A percentile compares a stretch with the other conserved stretches of the same genome.
Evolutionary conservation across 2,329 filamentous ascomycete species (phyloP).

Genomic region (Aspergillus ruber): DNA sequence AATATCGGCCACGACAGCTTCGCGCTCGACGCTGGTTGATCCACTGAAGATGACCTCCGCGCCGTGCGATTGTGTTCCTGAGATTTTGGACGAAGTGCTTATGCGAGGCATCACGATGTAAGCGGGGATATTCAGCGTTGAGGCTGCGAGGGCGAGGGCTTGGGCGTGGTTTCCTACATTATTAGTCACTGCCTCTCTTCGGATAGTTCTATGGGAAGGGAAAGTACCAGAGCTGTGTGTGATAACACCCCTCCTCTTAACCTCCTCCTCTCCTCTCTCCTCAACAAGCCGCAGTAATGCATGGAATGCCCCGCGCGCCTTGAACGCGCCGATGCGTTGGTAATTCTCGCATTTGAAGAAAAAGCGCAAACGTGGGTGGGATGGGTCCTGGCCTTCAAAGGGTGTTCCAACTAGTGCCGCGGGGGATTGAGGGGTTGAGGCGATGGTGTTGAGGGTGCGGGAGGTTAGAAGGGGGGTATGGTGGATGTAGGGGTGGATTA

Average conservation of each 20-base stretch:
- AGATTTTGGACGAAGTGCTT: conserved; percentile 77
- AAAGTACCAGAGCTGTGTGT: conserved; percentile 77
- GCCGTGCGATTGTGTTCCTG: conserved; percentile 71
- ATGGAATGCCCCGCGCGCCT: conserved; percentile 84
- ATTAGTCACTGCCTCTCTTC: neutral
- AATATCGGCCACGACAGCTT: conserved; percentile 66
- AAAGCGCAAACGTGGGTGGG: conserved; percentile 61
- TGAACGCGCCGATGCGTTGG: conserved; percentile 88
- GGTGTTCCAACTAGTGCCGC: conserved; percentile 51
- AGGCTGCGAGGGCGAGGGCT: conserved; percentile 79
- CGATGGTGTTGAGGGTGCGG: conserved; percentile 64
- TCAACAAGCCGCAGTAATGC: conserved; percentile 64
- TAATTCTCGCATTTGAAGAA: conserved; percentile 97
- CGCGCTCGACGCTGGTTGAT: conserved; percentile 70
- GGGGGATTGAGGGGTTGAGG: conserved; percentile 60
- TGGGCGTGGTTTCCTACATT: conserved; percentile 82
- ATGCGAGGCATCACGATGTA: conserved; percentile 92
- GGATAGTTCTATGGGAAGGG: neutral
- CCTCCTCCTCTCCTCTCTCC: conserved; percentile 56
- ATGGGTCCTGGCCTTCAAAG: conserved; percentile 52
- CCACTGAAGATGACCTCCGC: conserved; percentile 76
- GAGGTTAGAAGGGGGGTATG: conserved; percentile 77
- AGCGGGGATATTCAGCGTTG: conserved; percentile 64
- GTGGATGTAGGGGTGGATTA: conserved; percentile 73
- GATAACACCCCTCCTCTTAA: conserved; percentile 64